phyloP scores from a whole-genome alignment of 176 grass and related monocot genomes.

The Ananas comosus region DNA sequence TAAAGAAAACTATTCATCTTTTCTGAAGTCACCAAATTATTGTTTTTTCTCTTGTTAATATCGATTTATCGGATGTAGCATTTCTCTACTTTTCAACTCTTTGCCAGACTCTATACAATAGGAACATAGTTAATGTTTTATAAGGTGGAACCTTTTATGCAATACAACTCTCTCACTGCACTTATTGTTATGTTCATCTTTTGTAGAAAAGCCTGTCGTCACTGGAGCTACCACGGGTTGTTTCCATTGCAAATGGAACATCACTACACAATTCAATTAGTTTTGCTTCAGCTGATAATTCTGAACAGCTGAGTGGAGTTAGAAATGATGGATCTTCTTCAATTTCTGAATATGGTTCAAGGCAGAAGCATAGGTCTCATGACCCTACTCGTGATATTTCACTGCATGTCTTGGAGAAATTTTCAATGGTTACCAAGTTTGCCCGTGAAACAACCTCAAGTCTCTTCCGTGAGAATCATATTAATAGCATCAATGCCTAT shows the following conservation, averaged over 20 bases:
- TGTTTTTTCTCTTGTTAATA: too few relatives aligned
- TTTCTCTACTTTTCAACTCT: neutral
- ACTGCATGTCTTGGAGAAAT: constrained; percentile 93
- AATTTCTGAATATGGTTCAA: constrained; percentile 45
- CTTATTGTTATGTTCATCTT: neutral
- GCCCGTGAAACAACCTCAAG: constrained; percentile 87
- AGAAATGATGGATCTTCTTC: constrained; percentile 37
- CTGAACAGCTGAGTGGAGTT: constrained; percentile 21
- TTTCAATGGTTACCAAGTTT: constrained; percentile 91
- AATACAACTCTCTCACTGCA: too few relatives aligned
- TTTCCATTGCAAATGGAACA: constrained; percentile 56
- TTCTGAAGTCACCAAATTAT: too few relatives aligned
- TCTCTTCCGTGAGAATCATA: constrained; percentile 59
- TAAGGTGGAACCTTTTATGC: too few relatives aligned
- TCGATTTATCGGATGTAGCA: too few relatives aligned
- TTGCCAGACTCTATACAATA: neutral
- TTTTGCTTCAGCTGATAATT: constrained; percentile 44
- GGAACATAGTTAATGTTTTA: too few relatives aligned
- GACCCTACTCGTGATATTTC: constrained; percentile 72
- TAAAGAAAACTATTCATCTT: too few relatives aligned
- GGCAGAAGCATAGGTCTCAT: constrained; percentile 55
- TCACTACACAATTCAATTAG: constrained; percentile 44
- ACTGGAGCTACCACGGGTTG: constrained; percentile 75
- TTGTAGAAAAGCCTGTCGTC: constrained; percentile 96
- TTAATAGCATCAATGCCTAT: constrained; percentile 43